Base-by-base conservation (phyloP, 257 asterid species). In the Avicennia marina region DNA sequence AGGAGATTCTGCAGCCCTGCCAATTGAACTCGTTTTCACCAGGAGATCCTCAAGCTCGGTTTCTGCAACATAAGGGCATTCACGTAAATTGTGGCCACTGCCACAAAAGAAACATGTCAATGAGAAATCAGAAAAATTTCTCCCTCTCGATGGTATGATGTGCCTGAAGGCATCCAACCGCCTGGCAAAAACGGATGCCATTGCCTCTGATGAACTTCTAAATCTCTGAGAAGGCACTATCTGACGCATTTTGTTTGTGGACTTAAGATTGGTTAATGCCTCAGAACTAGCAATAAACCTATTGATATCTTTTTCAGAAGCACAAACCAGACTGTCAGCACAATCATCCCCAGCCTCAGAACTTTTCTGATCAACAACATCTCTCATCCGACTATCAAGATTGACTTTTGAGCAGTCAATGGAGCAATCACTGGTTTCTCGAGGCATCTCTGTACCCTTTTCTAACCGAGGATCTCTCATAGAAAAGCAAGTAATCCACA, bases 401-500 rank as follows among this genome's bases (percentile, higher is more conserved):
- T 70, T 67, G 25, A 58, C 58, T 29, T 22, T 64, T 13, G 21
- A 36, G 40, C 36, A 36, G 11, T 57, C 71, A 1, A 43, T 25
- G 40, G 64, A 53, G 56, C 55, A 6, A 9, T 49, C 58, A 6
- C 25, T 29, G 6, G 68, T 55, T 63, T 68, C 63, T 53, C 56
- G 46, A 21, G 56, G 31, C 41, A 56, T 58, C 58, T 6, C 56
- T 24, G 75, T 71, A 32, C 68, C 11, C 25, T 64, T 48, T 13
- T 58, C 77, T 21, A 68, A 42, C 25, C 39, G 42, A 6, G 74
- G 49, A 16, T 32, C 54, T 53, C 60, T 73, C 6, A 76, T 60
- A 18, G 78, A 72, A 57, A 80, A 63, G 39, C 94, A 83, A 61
- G 87, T 77, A 11, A 86, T 75, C 96, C 95, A 87, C 72, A 81